Evolutionary conservation across 192 early-diverging fungal genomes (phyloP), one percentile per base, ranked within the genome.

Genomic region (Coemansia sp.): DNA sequence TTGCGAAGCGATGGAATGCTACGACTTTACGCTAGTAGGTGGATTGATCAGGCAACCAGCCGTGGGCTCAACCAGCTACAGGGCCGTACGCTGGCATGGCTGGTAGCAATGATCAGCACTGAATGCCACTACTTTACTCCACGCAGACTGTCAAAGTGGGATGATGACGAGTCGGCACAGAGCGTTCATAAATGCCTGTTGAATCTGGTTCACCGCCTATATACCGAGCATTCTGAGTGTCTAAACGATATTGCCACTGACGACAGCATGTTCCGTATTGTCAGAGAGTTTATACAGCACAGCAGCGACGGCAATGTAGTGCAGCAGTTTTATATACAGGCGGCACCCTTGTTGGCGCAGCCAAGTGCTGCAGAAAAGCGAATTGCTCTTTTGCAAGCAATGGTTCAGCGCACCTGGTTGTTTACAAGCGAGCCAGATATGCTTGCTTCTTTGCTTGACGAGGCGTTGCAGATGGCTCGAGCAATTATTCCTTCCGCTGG

Each of bases 251-350:
- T 59, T 46, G 48, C 42, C 13, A 40, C 33, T 3, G 41, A 50
- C 28, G 21, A 19, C 19, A 35, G 45, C 16, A n/a, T 57, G 18
- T 23, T 72, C 37, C 48, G 59, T 46, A n/a, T 72, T 0, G 57
- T 53, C 1, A 50, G 44, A n/a, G 53, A 46, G 7, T 64, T 52
- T 51, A 36, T 72, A 3, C 69, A 72, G 33, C n/a, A 21, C 15
- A 11, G 41, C 5, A 11, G 15, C 45, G 15, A 70, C 18, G 0
- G 10, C 1, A 57, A 26, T 3, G 31, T 18, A 1, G 57, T 56
- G 3, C 18, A n/a, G 1, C 14, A 31, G 3, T n/a, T 70, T 40
- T 51, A 53, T 20, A 18, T n/a, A 12, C 42, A 16, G 28, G 26
- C 39, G 1, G 41, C 28, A 8, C 36, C 5, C 7, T 20, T 13